Evolutionary conservation across 805 yeast species (phyloP).

Genomic region (Candida patagonica): DNA sequence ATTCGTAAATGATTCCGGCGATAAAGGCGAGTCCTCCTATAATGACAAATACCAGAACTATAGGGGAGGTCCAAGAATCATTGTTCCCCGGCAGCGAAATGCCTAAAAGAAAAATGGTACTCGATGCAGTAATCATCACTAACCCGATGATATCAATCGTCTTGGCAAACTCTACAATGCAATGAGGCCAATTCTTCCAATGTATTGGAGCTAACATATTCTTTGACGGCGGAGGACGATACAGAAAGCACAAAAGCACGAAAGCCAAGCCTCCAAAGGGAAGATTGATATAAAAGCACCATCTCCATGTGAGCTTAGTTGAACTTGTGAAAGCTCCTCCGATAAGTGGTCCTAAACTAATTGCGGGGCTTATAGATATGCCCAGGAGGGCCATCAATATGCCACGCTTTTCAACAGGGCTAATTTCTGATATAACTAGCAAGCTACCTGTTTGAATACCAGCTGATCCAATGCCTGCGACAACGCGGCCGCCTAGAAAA

Average conservation of each 20-base stretch:
- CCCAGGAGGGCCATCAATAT: constrained; percentile 63
- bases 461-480: constrained; percentile 86
- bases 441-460: constrained; percentile 71
- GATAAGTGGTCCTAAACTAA: constrained; percentile 47
- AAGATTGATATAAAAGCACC: constrained; percentile 39
- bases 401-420: constrained; percentile 68
- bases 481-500: constrained; percentile 63
- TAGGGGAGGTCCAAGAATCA: too few species aligned
- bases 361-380: constrained; percentile 22
- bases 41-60: too few species aligned
- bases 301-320: constrained; percentile 38
- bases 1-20: too few species aligned
- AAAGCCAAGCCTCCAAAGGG: constrained; percentile 33
- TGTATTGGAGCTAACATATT: neutral
- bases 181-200: neutral
- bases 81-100: too few species aligned
- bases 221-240: neutral
- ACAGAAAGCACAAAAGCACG: constrained; percentile 13
- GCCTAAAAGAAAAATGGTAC: too few species aligned
- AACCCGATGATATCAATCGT: too few species aligned
- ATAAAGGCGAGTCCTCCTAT: too few species aligned
- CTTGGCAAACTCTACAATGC: too few species aligned
- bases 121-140: too few species aligned
- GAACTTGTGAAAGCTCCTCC: constrained; percentile 46
- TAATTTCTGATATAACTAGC: constrained; percentile 65